A percentile compares a stretch with the other conserved stretches of the same genome.
Conservation (phyloP, 2,329 filamentous ascomycete species). For the Phyllosticta ampelicida region DNA sequence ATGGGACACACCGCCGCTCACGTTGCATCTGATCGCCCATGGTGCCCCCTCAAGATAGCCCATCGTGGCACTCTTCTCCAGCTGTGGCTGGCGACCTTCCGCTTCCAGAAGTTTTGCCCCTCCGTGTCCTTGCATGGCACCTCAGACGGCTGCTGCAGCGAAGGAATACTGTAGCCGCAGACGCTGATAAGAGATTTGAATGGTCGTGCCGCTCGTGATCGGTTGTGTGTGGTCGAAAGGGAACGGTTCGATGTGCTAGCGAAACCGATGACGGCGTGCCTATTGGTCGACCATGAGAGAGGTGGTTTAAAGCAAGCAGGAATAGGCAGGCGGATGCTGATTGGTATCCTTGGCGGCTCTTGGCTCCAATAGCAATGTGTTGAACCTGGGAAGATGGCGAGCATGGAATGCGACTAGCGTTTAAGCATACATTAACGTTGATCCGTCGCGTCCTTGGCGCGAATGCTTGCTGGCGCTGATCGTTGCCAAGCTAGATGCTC, state of each 20-base stretch:
- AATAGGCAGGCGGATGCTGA: conserved; percentile 7
- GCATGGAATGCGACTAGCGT: background rate
- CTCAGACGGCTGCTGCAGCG: background rate
- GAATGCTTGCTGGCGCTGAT: background rate
- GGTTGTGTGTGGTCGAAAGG: background rate
- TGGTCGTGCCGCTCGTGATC: background rate
- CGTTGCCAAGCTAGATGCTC: background rate
- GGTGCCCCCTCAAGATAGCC: background rate
- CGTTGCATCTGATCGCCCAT: background rate
- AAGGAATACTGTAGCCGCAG: background rate
- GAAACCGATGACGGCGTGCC: background rate
- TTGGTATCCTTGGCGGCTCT: conserved; percentile 4
- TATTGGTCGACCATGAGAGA: background rate
- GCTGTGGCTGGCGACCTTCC: background rate
- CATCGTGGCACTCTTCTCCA: background rate
- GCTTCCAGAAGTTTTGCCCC: background rate
- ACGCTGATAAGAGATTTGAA: background rate
- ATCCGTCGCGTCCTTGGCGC: background rate
- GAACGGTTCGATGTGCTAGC: background rate
- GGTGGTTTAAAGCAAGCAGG: background rate
- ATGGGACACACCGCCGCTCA: background rate
- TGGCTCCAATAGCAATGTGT: conserved; percentile 4
- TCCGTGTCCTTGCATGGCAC: conserved; percentile 2
- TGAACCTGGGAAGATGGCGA: background rate
- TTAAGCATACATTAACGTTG: conserved; percentile 1